phyloP scores from a whole-genome alignment of 208 protist genomes.

The Leishmania guyanensis region DNA sequence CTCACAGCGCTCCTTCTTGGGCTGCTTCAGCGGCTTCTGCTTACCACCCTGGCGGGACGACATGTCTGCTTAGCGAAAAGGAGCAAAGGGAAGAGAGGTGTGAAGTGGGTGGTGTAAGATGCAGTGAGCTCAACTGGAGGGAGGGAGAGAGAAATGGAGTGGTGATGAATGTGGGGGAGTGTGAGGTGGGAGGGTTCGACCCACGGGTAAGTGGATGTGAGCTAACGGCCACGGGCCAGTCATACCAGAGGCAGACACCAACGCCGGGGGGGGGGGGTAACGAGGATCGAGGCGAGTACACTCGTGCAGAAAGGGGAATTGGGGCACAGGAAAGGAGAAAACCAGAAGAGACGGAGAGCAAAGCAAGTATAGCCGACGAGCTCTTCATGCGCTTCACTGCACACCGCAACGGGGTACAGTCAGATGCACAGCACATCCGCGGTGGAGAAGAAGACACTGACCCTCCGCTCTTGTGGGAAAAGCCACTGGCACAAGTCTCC shows the following conservation, averaged over 20 bases:
- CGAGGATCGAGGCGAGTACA: neutral
- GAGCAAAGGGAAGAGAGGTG: neutral
- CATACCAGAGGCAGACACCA: neutral
- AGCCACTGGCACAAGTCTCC: neutral
- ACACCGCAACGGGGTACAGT: neutral
- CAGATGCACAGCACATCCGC: neutral
- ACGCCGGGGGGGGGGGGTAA: neutral
- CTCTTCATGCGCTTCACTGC: neutral
- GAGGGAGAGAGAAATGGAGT: neutral
- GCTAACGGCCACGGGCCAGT: neutral
- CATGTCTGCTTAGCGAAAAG: slow-evolving; percentile 36
- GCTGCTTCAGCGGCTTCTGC: slow-evolving; percentile 89
- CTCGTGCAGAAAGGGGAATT: neutral
- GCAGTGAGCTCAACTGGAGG: neutral
- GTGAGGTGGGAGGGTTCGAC: neutral
- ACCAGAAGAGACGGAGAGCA: neutral
- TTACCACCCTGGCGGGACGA: slow-evolving; percentile 88
- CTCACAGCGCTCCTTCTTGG: slow-evolving; percentile 80
- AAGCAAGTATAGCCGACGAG: neutral
- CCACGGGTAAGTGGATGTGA: neutral
- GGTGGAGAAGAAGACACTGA: neutral
- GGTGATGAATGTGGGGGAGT: neutral
- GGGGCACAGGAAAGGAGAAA: neutral
- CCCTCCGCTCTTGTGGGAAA: neutral
- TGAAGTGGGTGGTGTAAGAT: neutral